Evolutionary conservation across 306 rosid genomes (phyloP), one percentile per base, ranked within the genome.

Genomic region (Gleditsia sinensis): DNA sequence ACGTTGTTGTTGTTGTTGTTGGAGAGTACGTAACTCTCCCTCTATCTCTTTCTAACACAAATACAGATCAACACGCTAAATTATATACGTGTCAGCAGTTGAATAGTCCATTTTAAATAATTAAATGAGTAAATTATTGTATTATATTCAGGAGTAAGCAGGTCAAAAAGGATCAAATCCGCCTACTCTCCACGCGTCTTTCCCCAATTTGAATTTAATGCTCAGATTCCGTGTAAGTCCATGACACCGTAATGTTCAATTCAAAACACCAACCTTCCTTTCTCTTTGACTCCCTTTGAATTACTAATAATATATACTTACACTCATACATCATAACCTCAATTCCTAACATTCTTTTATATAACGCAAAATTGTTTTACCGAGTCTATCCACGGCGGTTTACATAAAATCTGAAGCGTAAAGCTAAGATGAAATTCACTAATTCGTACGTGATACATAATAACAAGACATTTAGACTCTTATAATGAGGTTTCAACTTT

Each of bases 151-250:
- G 3, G 37, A 25, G 56, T 24, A 58, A 68, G 49, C 59, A 33
- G 17, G 71, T 71, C 71, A 55, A 76, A 69, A 63, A 25, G n/a
- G 20, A 9, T 42, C 10, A 16, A 25, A 45, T 42, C 54, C 7
- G 24, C 20, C 56, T 19, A 55, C 20, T 54, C 69, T 9, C 24
- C 39, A 20, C 46, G 36, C 69, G 67, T 39, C 16, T 32, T 21
- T 33, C 42, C 33, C 36, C n/a, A 48, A 46, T 56, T 81, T 76
- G 9, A 39, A 62, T 34, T 61, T 25, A 81, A 75, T 69, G 66
- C n/a, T n/a, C n/a, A n/a, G n/a, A n/a, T n/a, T n/a, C n/a, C n/a
- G n/a, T n/a, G n/a, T n/a, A n/a, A n/a, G n/a, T 48, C 9, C 46
- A 36, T 19, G 48, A 3, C 19, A 19, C 27, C 45, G 9, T 19